These are phyloP conservation scores for Escovopsis sp. DNA, from an alignment of 2,329 filamentous ascomycete genomes.

Conservation along the genomic window DNA sequence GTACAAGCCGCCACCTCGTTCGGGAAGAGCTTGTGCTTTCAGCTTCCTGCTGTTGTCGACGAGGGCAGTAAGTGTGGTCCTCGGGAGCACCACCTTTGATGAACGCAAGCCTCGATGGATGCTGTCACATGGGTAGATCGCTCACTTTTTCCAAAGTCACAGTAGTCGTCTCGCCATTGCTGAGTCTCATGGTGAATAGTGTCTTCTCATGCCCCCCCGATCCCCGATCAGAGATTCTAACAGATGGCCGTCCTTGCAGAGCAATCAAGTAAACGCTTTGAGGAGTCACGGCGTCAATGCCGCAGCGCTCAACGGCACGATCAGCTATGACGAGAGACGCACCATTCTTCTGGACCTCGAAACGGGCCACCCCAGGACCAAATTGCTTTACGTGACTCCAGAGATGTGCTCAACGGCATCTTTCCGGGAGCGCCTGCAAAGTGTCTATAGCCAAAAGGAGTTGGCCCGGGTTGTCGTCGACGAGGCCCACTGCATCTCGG, in stretches of 20 bases:
- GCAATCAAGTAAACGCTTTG: constrained; percentile 80
- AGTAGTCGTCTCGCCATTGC: constrained; percentile 74
- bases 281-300: constrained; percentile 61
- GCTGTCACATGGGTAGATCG: too few relatives aligned
- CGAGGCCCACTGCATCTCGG: constrained; percentile 91
- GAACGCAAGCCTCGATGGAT: too few relatives aligned
- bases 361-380: constrained; percentile 69
- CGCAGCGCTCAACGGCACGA: constrained; percentile 77
- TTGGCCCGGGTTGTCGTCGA: constrained; percentile 82
- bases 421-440: constrained; percentile 59
- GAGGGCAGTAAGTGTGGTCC: constrained; percentile 65
- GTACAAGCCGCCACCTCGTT: constrained; percentile 84
- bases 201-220: too few relatives aligned
- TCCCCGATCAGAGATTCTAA: too few relatives aligned
- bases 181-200: constrained; percentile 69
- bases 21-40: constrained; percentile 86
- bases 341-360: too few relatives aligned
- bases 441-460: constrained; percentile 67
- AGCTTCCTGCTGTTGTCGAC: constrained; percentile 77
- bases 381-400: constrained; percentile 84
- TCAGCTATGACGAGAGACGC: too few relatives aligned
- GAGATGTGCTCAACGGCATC: constrained; percentile 66
- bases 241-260: constrained; percentile 40
- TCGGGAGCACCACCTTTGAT: not conserved
- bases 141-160: constrained; percentile 43